Base-by-base conservation (phyloP, 75 land plant genomes). In the Pinus tabuliformis region DNA sequence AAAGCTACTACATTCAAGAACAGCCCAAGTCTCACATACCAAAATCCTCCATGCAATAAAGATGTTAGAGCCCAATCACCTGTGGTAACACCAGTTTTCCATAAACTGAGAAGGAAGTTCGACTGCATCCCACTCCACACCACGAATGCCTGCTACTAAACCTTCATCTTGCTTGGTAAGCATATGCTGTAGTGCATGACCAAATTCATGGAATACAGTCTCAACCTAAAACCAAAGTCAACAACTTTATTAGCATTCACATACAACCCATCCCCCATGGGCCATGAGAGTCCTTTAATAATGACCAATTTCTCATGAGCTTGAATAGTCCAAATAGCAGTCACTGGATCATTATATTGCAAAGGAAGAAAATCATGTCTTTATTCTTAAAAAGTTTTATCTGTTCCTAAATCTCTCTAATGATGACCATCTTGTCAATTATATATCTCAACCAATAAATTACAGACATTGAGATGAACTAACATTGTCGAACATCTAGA, bases 51-150 rank as follows among this genome's bases (percentile, higher is more conserved):
- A 65, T 37, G 9, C 2, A 1, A 65, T 17, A 18, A 17, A 65
- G 1, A 42, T 42, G 16, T 4, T 42, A 76, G 52, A 42, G 71
- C 70, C 17, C 33, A 22, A 73, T 17, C 63, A 92, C 98, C 93
- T 95, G 72, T 95, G 95, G 76, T 95, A 95, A 78, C 98, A 95
- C 98, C 98, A 95, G 64, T 95, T 95, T 75, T 95, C 98, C 98
- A 95, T 95, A 74, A 95, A 95, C 66, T 92, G 98, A 61, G 98
- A 95, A n/a, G 98, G 95, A 64, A 95, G 85, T 73, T 95, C 98
- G 42, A 95, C 95, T 71, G 98, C 98, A 90, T 95, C 98, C 98
- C 98, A 92, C 71, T 95, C 98, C 24, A 95, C 83, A 11, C 93
- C 95, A 12, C 91, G 81, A 71, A 88, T 88, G 42, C 98, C 98